phyloP scores from a whole-genome alignment of 768 basidiomycete genomes.

The button mushroom (Agaricus bisporus) region DNA sequence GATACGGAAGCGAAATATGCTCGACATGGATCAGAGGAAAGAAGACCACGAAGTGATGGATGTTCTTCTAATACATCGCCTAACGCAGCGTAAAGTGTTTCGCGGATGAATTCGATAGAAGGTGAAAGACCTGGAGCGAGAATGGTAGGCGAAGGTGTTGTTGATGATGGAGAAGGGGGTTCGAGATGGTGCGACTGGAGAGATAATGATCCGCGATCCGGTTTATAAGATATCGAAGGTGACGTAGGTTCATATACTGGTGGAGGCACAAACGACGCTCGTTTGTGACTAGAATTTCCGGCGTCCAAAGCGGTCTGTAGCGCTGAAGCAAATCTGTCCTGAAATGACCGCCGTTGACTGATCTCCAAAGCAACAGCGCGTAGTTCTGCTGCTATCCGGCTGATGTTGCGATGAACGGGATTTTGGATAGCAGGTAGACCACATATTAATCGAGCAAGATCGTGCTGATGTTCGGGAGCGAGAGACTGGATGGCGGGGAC shows the following conservation, averaged over 20 bases:
- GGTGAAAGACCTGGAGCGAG: constrained; percentile 41
- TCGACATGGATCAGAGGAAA: constrained; percentile 57
- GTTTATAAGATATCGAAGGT: constrained; percentile 14
- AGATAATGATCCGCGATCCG: constrained; percentile 1
- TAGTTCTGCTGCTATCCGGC: constrained; percentile 73
- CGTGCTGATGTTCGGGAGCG: constrained; percentile 62
- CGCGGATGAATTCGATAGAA: constrained; percentile 74
- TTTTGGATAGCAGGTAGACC: constrained; percentile 42
- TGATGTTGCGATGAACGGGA: constrained; percentile 35
- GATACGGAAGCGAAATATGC: constrained; percentile 79
- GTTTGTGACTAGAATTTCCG: constrained; percentile 22
- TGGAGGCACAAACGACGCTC: constrained; percentile 62
- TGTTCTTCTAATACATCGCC: constrained; percentile 59
- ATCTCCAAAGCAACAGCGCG: constrained; percentile 85
- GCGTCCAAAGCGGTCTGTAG: constrained; percentile 77
- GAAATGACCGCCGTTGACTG: constrained; percentile 77
- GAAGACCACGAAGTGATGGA: constrained; percentile 46
- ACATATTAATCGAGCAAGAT: constrained; percentile 79
- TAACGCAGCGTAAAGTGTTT: constrained; percentile 80
- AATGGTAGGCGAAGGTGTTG: constrained; percentile 26
- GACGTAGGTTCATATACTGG: constrained; percentile 50
- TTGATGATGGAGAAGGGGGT: constrained; percentile 17
- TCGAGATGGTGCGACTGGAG: constrained; percentile 11
- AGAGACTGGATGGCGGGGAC: constrained; percentile 64
- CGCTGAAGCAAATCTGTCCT: constrained; percentile 69